Conservation (phyloP, 352 stramenopile genomes). For the Achlya hypogyna region DNA sequence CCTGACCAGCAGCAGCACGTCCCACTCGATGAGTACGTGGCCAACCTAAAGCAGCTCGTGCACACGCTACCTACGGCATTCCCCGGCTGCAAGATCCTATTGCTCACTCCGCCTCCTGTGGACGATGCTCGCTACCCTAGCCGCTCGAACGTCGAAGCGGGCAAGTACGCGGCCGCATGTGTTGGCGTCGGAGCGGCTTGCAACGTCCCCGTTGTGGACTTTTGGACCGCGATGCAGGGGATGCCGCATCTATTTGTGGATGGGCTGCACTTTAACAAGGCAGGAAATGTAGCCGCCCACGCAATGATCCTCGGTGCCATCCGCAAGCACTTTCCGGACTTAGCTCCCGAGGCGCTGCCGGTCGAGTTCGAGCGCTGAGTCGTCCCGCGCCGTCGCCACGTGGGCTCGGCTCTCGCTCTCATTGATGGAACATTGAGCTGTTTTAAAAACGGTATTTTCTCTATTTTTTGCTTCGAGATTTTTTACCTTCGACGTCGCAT, state of each 20-base stretch:
- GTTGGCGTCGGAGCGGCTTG: not conserved
- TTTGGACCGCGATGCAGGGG: conserved; percentile 3
- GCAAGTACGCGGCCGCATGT: conserved; percentile 23
- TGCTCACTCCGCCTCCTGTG: conserved; percentile 22
- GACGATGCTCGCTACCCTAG: conserved; percentile 22
- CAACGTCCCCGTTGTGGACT: conserved; percentile 7
- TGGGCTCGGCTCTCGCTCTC: no score
- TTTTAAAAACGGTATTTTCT: no score
- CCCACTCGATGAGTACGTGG: conserved; percentile 31
- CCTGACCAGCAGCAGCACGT: conserved; percentile 34
- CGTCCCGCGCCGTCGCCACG: no score
- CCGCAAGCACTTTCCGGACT: not conserved
- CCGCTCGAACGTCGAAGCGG: conserved; percentile 26
- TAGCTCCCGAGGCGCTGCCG: conserved; percentile 7
- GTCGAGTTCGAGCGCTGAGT: not conserved
- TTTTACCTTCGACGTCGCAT: no score
- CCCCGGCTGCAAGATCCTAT: conserved; percentile 21
- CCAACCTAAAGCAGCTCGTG: conserved; percentile 27
- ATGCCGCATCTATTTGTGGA: not conserved
- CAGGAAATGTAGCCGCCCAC: conserved; percentile 13
- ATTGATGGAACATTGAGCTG: no score
- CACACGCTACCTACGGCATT: conserved; percentile 21
- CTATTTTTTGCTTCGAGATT: no score
- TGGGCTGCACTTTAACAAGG: conserved; percentile 6
- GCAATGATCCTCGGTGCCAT: conserved; percentile 7